phyloP scores from a whole-genome alignment of 2,329 filamentous ascomycete genomes.

The Podosphaera xanthii region DNA sequence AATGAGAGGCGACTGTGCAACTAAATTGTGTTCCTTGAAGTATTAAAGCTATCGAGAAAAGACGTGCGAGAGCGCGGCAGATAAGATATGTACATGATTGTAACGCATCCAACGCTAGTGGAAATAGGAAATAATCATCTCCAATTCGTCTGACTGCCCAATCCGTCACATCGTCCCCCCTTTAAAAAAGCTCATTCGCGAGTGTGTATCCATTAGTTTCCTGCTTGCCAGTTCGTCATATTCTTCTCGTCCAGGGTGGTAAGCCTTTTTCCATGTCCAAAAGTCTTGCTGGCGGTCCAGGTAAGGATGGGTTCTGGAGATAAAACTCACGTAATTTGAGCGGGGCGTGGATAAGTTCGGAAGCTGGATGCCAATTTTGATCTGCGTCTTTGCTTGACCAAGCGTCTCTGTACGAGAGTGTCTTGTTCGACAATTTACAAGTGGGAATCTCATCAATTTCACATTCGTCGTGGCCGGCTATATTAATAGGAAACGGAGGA shows the following conservation, averaged over 20 bases:
- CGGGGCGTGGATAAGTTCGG: not conserved
- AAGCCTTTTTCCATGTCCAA: not conserved
- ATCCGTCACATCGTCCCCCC: not conserved
- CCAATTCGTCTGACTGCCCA: too few species aligned
- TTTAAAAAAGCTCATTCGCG: not conserved
- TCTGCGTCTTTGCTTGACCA: not conserved
- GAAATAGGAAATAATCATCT: not conserved
- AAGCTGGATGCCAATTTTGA: not conserved
- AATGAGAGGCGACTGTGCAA: too few species aligned
- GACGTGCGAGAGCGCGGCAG: too few species aligned
- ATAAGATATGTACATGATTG: too few species aligned
- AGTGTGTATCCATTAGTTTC: not conserved
- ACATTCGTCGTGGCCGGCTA: not conserved
- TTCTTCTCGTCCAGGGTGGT: not conserved
- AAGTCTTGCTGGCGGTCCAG: not conserved
- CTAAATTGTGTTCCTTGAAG: too few species aligned
- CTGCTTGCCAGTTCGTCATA: not conserved
- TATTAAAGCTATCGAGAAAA: too few species aligned
- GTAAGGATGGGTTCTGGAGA: too few species aligned
- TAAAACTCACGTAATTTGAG: not conserved
- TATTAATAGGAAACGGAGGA: not conserved
- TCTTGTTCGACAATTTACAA: not conserved
- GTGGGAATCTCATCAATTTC: not conserved
- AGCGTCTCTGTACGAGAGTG: not conserved
- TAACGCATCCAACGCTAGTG: too few species aligned